phyloP scores from a whole-genome alignment of 2,329 filamentous ascomycete genomes.

The Monilinia laxa region DNA sequence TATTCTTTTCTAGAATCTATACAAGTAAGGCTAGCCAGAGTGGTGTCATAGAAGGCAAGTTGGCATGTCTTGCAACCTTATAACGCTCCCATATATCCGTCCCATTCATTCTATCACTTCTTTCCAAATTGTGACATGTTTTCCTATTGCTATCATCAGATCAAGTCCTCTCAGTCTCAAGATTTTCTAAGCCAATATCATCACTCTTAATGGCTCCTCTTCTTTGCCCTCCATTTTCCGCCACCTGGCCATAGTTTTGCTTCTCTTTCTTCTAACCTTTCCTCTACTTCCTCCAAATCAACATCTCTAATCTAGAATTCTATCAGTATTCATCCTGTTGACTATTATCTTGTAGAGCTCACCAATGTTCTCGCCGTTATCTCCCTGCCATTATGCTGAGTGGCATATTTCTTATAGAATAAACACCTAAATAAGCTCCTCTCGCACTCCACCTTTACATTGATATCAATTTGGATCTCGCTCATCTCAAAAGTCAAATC shows the following conservation, averaged over 20 bases:
- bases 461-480: background rate
- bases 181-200: background rate
- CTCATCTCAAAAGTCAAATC: background rate
- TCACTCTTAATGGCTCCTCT: background rate
- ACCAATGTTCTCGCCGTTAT: background rate
- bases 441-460: too few relatives aligned
- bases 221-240: background rate
- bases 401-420: background rate
- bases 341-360: background rate
- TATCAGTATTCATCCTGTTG: background rate
- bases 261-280: background rate
- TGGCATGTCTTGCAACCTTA: too few relatives aligned
- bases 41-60: background rate
- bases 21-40: background rate
- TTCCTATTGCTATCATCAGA: fast-evolving
- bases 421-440: background rate
- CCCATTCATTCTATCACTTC: background rate
- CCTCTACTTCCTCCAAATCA: background rate
- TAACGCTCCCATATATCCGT: too few relatives aligned
- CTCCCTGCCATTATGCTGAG: too few relatives aligned
- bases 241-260: background rate
- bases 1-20: background rate
- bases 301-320: background rate
- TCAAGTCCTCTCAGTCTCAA: background rate
- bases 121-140: too few relatives aligned